Evolutionary conservation across 148 eudicot genomes (phyloP), one percentile per base, ranked within the genome.

Genomic region (Dianthus caryophyllus): DNA sequence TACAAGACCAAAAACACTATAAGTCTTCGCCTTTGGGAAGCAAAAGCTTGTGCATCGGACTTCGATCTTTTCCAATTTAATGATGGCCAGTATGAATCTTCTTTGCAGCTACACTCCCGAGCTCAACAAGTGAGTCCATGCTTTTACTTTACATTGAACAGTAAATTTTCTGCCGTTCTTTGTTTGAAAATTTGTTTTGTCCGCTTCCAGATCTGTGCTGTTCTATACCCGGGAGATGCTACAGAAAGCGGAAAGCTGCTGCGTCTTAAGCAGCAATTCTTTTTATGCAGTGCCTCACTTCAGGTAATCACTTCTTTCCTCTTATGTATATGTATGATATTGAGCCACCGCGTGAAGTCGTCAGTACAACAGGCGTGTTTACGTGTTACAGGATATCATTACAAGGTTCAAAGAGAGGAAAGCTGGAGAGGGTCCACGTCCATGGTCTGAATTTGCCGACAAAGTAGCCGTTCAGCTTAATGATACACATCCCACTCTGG

Each of bases 11-110:
- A 82, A 80, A 95, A 90, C 75, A 95, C 97, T 41, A 95, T 81
- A 50, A 95, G 94, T 72, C 99, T 95, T 66, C 97, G 99, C 30
- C 89, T 95, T 51, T 95, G 99, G 99, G 99, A 90, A 76, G 99
- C 99, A 63, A 95, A 90, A 87, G 97, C 99, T 74, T 73, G 78
- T 74, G 83, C 93, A 41, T 77, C 67, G 69, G 97, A 94, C 76
- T 84, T 94, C 49, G 78, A 90, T 78, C 80, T 94, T 43, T 94
- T 90, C 67, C 88, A 86, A 64, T 90, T 94, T 71, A 94, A 94
- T 77, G 99, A 94, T 78, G 99, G 99, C 44, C 84, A 94, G 44
- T 84, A 90, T 74, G 92, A 88, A 80, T 78, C 96, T 69, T 95
- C 99, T 71, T 79, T 88, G 48, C 81, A 82, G 68, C 92, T 94